Percentiles rank a stretch among this genome's conserved stretches.
phyloP scores from a whole-genome alignment of 2,329 filamentous ascomycete species.

The Sclerotinia minor region DNA sequence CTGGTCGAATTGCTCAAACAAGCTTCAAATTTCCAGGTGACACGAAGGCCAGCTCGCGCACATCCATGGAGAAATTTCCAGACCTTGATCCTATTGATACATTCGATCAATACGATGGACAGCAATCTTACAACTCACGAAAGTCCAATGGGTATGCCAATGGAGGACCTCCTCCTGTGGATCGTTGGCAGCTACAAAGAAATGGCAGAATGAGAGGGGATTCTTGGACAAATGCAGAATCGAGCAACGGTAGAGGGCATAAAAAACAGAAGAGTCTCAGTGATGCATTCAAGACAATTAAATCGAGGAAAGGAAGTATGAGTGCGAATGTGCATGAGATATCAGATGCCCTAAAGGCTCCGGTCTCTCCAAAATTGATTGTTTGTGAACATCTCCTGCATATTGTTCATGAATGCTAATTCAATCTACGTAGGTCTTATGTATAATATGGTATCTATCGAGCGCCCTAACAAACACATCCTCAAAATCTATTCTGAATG shows the following conservation, averaged over 20 bases:
- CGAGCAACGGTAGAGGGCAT: slow-evolving; percentile 48
- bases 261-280: slow-evolving; percentile 80
- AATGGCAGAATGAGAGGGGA: slow-evolving; percentile 44
- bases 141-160: slow-evolving; percentile 37
- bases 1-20: slow-evolving; percentile 37
- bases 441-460: slow-evolving; percentile 89
- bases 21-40: slow-evolving; percentile 40
- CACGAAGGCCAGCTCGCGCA: slow-evolving; percentile 32
- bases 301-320: slow-evolving; percentile 78
- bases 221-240: slow-evolving; percentile 33
- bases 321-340: slow-evolving; percentile 93
- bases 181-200: slow-evolving; percentile 63
- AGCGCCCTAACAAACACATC: slow-evolving; percentile 97
- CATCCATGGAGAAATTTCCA: slow-evolving; percentile 58
- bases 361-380: slow-evolving; percentile 82
- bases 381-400: slow-evolving; percentile 53
- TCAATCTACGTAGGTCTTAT: slow-evolving; percentile 64
- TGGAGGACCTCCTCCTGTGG: slow-evolving; percentile 42
- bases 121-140: slow-evolving; percentile 29
- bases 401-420: slow-evolving; percentile 29
- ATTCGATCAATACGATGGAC: slow-evolving; percentile 27
- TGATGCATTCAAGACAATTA: slow-evolving; percentile 83
- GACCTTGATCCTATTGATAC: slow-evolving; percentile 49
- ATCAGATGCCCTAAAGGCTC: slow-evolving; percentile 84
- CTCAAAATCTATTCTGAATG: slow-evolving; percentile 93